Percentiles rank a stretch among this genome's conserved stretches.
Evolutionary conservation across 345 rosid species (phyloP).

Genomic region (Psidium friedrichsthalianum): DNA sequence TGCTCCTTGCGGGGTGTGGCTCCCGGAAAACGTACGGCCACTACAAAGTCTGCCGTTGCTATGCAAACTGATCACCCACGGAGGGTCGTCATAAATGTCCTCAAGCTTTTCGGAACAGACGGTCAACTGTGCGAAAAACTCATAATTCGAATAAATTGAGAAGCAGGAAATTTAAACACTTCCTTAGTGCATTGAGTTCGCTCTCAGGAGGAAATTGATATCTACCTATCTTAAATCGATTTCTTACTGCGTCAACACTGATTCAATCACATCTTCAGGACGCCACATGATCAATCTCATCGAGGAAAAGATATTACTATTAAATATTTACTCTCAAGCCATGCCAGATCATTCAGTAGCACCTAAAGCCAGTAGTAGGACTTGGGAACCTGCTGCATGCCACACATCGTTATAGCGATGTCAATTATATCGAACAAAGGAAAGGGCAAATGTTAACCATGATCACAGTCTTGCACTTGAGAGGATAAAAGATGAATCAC

Average conservation of each 20-base stretch:
- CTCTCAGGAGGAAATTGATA: not conserved
- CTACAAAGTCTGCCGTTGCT: not conserved
- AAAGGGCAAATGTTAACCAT: not conserved
- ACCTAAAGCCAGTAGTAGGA: not conserved
- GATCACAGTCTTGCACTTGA: not conserved
- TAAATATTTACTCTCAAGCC: no score
- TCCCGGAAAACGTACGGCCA: not conserved
- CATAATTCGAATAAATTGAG: not conserved
- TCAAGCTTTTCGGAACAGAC: not conserved
- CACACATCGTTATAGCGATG: not conserved
- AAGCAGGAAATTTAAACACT: not conserved
- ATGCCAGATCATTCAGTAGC: not conserved
- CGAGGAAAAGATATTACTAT: no score
- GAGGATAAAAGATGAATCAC: not conserved
- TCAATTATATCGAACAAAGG: not conserved
- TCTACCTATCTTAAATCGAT: not conserved
- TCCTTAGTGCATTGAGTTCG: not conserved
- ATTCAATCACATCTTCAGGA: not conserved
- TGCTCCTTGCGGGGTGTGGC: rapidly evolving
- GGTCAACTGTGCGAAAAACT: not conserved
- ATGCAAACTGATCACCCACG: not conserved
- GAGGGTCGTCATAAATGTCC: not conserved
- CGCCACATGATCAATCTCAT: not conserved
- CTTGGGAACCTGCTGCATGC: not conserved
- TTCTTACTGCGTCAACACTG: not conserved